These are phyloP conservation scores for Tetrapisispora arboricola DNA, from an alignment of 805 yeast genomes.

Conservation along the genomic window DNA sequence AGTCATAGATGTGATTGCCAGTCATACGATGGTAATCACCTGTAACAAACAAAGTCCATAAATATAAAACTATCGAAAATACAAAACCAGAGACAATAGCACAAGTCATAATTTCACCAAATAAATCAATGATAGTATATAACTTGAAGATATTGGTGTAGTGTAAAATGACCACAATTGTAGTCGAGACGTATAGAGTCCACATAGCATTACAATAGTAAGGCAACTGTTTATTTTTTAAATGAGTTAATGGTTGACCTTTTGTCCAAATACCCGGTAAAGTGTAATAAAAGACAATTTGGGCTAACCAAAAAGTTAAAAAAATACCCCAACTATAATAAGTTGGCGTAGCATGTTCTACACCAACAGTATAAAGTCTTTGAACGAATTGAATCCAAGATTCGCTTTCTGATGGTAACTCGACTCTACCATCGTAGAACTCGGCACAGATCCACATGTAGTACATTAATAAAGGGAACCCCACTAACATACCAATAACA, in stretches of 20 bases:
- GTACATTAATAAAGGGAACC: conserved; percentile 90
- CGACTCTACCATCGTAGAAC: conserved; percentile 64
- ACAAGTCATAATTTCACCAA: conserved; percentile 88
- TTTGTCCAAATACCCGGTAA: conserved; percentile 92
- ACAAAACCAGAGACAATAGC: conserved; percentile 72
- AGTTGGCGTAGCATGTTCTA: conserved; percentile 49
- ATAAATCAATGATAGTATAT: conserved; percentile 64
- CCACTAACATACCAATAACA: conserved; percentile 80
- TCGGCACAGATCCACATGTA: conserved; percentile 91
- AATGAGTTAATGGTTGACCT: conserved; percentile 85
- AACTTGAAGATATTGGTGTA: conserved; percentile 64
- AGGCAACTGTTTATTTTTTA: conserved; percentile 71
- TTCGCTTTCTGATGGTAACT: conserved; percentile 57
- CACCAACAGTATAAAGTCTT: conserved; percentile 37
- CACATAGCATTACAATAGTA: conserved; percentile 90
- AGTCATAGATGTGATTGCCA: conserved; percentile 80
- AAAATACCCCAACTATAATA: conserved; percentile 58
- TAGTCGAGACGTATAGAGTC: conserved; percentile 64
- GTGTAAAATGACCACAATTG: conserved; percentile 52
- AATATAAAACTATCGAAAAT: conserved; percentile 59
- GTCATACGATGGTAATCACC: conserved; percentile 85
- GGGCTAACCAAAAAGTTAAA: conserved; percentile 55
- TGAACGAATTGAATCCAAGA: conserved; percentile 40
- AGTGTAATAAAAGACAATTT: conserved; percentile 64
- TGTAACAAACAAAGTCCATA: conserved; percentile 52